These are phyloP conservation scores for Tanozyma kutaoensis DNA, from an alignment of 805 yeast genomes.

Conservation along the genomic window DNA sequence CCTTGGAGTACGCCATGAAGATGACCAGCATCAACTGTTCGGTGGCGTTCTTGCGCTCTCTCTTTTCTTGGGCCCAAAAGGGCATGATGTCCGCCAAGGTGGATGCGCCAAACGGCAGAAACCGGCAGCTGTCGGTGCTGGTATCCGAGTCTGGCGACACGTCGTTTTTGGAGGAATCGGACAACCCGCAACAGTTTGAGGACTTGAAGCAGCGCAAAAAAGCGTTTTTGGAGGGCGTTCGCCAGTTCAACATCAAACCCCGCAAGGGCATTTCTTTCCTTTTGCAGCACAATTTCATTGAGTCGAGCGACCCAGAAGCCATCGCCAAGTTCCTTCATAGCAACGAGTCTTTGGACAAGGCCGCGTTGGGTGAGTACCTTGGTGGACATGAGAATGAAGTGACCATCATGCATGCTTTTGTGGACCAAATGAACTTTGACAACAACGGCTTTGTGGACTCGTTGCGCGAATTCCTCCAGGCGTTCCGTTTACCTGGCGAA, in stretches of 20 bases:
- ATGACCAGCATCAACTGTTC: slow-evolving; percentile 69
- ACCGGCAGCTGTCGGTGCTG: slow-evolving; percentile 1
- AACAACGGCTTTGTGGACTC: slow-evolving; percentile 69
- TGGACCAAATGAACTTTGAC: slow-evolving; percentile 72
- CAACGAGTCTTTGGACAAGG: slow-evolving; percentile 69
- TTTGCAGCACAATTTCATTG: slow-evolving; percentile 49
- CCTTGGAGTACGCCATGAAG: slow-evolving; percentile 75
- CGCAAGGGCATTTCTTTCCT: slow-evolving; percentile 62
- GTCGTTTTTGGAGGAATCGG: slow-evolving; percentile 23
- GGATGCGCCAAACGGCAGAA: slow-evolving; percentile 1
- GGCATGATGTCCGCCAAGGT: slow-evolving; percentile 10
- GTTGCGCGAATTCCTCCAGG: slow-evolving; percentile 69
- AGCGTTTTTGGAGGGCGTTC: slow-evolving; percentile 63
- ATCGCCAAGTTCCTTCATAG: slow-evolving; percentile 64
- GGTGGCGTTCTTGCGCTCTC: slow-evolving; percentile 69
- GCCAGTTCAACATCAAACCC: slow-evolving; percentile 75
- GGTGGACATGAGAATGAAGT: slow-evolving; percentile 76
- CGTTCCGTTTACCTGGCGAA: slow-evolving; percentile 93
- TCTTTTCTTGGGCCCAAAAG: slow-evolving; percentile 79
- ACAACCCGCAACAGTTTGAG: slow-evolving; percentile 79
- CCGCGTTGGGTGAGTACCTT: slow-evolving; percentile 77
- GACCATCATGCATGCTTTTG: slow-evolving; percentile 85
- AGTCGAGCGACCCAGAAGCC: slow-evolving; percentile 43
- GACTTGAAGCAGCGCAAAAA: slow-evolving; percentile 73
- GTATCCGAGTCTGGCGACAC: no score